Evolutionary conservation across 108 stramenopile genomes (phyloP).

Genomic region (Cyclotella kingstonii): DNA sequence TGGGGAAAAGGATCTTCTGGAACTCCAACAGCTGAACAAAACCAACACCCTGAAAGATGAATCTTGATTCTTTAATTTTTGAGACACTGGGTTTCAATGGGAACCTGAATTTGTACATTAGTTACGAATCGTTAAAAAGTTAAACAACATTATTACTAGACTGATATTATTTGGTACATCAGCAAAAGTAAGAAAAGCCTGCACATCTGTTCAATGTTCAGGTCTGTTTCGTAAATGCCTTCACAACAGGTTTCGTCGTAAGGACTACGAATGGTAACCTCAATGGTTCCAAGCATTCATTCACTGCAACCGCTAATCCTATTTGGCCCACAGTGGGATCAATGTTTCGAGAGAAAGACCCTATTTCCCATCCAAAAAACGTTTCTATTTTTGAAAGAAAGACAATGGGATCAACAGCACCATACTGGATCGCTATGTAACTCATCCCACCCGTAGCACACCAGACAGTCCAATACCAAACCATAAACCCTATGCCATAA

Average conservation of each 20-base stretch:
- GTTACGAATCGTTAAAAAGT: too few species aligned
- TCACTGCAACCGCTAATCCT: constrained; percentile 69
- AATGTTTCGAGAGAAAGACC: constrained; percentile 46
- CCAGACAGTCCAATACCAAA: constrained; percentile 83
- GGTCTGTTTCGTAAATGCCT: constrained; percentile 53
- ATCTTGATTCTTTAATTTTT: too few species aligned
- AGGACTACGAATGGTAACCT: constrained; percentile 79
- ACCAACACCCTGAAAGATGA: too few species aligned
- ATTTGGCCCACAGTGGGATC: constrained; percentile 79
- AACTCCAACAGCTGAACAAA: background rate
- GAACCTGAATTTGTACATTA: too few species aligned
- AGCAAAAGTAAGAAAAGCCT: too few species aligned
- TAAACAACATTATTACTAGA: too few species aligned
- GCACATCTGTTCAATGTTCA: constrained; percentile 5
- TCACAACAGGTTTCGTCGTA: constrained; percentile 84
- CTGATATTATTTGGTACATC: too few species aligned
- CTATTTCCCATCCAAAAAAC: constrained; percentile 57
- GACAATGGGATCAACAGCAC: constrained; percentile 70
- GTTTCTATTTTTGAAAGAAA: constrained; percentile 55
- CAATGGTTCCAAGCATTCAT: constrained; percentile 81
- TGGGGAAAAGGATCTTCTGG: background rate
- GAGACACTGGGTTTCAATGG: too few species aligned
- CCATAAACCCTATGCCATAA: constrained; percentile 76
- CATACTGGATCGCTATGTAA: constrained; percentile 71
- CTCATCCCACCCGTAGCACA: constrained; percentile 53